phyloP scores from a whole-genome alignment of 176 grass and related monocot genomes.

The Oryza punctata region DNA sequence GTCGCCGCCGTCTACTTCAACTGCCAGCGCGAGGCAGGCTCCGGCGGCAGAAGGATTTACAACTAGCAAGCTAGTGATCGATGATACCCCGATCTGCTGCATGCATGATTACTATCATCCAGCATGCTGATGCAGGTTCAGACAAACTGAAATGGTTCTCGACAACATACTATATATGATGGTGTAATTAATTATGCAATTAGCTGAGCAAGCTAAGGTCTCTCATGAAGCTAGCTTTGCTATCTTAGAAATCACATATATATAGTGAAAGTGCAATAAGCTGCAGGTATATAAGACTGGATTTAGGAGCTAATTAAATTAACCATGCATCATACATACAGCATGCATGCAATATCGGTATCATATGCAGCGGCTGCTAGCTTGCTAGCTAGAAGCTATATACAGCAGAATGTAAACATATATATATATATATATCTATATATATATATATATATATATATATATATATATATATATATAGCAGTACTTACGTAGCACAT shows the following conservation, averaged over 20 bases:
- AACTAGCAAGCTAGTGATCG: neutral
- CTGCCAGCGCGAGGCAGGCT: slow-evolving; percentile 81
- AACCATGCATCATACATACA: neutral
- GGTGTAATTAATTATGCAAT: too few species aligned
- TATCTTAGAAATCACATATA: neutral
- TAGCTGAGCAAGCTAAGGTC: neutral
- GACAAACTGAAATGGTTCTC: neutral
- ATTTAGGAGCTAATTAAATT: too few species aligned
- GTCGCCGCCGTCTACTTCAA: slow-evolving; percentile 71
- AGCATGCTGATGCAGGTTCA: neutral
- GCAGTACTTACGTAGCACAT: too few species aligned
- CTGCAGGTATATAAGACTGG: neutral
- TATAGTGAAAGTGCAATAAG: neutral
- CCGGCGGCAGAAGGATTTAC: slow-evolving; percentile 65
- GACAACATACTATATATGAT: neutral
- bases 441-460: too few species aligned
- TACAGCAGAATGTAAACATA: too few species aligned
- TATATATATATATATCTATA: too few species aligned
- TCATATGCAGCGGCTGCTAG: too few species aligned
- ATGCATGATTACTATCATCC: too few species aligned
- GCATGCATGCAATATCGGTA: too few species aligned
- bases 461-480: too few species aligned
- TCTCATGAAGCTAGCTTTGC: neutral
- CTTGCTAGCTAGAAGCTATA: too few species aligned
- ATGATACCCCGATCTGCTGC: too few species aligned